Percentiles rank a stretch among this genome's conserved stretches.
phyloP scores from a whole-genome alignment of 2,329 filamentous ascomycete species.

The Fonsecaea nubica region DNA sequence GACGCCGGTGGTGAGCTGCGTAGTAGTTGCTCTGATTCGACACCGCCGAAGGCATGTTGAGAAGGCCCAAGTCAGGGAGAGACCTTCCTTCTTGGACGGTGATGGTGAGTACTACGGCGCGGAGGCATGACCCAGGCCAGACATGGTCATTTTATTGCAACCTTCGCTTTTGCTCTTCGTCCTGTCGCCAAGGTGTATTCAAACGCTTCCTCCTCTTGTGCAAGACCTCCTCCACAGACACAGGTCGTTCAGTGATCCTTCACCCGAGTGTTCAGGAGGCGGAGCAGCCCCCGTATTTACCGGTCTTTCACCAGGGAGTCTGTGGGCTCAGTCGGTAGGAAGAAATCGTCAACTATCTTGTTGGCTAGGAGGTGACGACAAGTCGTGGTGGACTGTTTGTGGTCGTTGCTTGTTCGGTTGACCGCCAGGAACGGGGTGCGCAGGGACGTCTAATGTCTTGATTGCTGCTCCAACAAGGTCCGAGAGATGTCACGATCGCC shows the following conservation, averaged over 20 bases:
- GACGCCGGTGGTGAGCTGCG: constrained; percentile 34
- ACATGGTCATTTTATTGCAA: constrained; percentile 14
- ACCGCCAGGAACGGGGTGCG: constrained; percentile 10
- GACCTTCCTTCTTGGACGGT: constrained; percentile 36
- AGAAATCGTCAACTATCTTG: background rate
- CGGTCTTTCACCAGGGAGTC: background rate
- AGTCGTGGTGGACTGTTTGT: background rate
- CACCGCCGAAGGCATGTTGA: constrained; percentile 37
- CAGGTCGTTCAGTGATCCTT: background rate
- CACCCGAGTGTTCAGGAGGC: background rate
- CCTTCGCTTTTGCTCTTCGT: constrained; percentile 6
- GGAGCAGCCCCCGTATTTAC: background rate
- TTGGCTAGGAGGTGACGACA: background rate
- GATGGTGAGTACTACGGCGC: constrained; percentile 28
- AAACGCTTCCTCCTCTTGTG: constrained; percentile 22
- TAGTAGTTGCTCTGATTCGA: constrained; percentile 35
- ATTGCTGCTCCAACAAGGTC: constrained; percentile 2
- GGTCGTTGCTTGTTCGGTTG: constrained; percentile 2
- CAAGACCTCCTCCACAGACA: constrained; percentile 12
- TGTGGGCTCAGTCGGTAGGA: background rate
- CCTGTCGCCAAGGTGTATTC: constrained; percentile 13
- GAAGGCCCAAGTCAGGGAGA: constrained; percentile 23
- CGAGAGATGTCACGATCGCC: background rate
- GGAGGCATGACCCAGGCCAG: constrained; percentile 33
- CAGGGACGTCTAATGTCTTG: constrained; percentile 7